Base-by-base conservation (phyloP, 2,329 filamentous ascomycete species). In the Diaporthe batatas region DNA sequence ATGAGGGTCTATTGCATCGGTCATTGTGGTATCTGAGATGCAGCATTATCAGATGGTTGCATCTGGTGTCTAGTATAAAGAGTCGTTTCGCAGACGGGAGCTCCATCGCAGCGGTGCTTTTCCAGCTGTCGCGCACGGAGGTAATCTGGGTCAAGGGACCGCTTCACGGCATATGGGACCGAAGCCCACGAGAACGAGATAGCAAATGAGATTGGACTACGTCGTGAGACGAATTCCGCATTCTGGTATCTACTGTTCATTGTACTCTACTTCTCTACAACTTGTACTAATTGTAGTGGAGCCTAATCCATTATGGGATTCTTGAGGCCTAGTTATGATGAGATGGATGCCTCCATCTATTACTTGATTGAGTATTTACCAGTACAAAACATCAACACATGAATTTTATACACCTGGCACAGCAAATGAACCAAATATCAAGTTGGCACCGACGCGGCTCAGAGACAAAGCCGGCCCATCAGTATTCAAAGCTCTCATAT, bases 401-500 rank as follows among this genome's bases (percentile, higher is more conserved):
- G 6, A 36, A 36, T 6, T 11, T 36, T 36, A 11, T 36, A 29
- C 25, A 11, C 2, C 5, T 2, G 16, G 12, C 2, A 14, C 7
- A 32, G 21, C 12, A 8, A 7, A 23, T 21, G 10, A 18, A 34
- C 14, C 7, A 44, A 21, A 47, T 47, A 32, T 32, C 21, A 5
- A 14, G 2, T 32, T 2, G 2, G 14, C 6, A 36, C 16, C 21
- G 2, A 34, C 44, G 11, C 29, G 1, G 3, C 29, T 14, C 7
- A 11, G 10, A 12, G 8, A 10, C 23, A 11, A 25, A 7, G 7
- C 6, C 14, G 29, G 39, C 25, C 58, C 64, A 58, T 82, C 75
- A 91, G 77, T 91, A 92, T 44, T 85, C 84, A 80, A 92, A 92
- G 76, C 90, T 89, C 79, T 92, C 90, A 81, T 84, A 88, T 1